Base-by-base conservation (phyloP, 164 flowering plant genomes). In the Akebia trifoliata region DNA sequence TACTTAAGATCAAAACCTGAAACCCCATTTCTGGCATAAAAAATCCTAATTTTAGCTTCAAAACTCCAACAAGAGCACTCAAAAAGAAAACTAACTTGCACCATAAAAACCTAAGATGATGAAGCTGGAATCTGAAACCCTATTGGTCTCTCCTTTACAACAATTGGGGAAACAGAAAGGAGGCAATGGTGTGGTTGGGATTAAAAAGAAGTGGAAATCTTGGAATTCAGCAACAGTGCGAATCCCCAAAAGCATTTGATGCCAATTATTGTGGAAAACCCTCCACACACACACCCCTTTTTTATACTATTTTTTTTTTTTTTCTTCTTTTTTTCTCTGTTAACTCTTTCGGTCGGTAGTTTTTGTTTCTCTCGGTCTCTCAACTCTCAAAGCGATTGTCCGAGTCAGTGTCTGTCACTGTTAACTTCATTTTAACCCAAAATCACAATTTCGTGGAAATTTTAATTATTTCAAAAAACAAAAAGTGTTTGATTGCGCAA, bases 201-300 rank as follows among this genome's bases (percentile, higher is more conserved):
- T 50, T 50, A 44, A 52, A 37, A 24, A 17, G 36, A 14, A 44
- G 24, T 62, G 73, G 59, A 75, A 76, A 79, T 75, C 78, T 78
- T 74, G 82, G 81, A 80, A 79, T 78, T 72, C 78, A 73, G 73
- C 69, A 75, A 78, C 64, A 72, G 84, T 78, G 79, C 70, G 82
- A 81, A 79, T 84, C 83, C 80, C 83, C 11, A 76, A 68, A 73
- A 70, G 81, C 76, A 81, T 79, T 74, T 71, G 84, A 81, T 80
- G 78, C 89, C 81, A 76, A 76, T 83, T 72, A 76, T 78, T 73
- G 78, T 71, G 76, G 77, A 69, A 49, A 32, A 18, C 25, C 26
- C 14, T 22, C 44, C 45, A 17, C 57, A 54, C 29, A 15, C 31
- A 18, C 25, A 11, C 22, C 14, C 21, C 20, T 42, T 42, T 24